These are phyloP conservation scores for Dactylonectria macrodidyma DNA, from an alignment of 2,329 filamentous ascomycete species.

Conservation along the genomic window DNA sequence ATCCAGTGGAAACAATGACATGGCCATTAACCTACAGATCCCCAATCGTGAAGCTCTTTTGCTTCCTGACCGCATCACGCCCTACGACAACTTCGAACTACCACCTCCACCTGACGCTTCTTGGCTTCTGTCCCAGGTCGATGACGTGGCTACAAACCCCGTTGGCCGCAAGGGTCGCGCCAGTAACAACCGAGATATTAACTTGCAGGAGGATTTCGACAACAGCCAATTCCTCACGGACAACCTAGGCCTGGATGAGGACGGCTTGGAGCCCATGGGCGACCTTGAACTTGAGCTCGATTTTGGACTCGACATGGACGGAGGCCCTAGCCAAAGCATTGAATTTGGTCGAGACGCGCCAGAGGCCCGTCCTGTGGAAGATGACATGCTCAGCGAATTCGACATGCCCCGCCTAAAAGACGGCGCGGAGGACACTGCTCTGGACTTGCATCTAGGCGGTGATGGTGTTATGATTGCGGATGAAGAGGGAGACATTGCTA, in stretches of 20 bases:
- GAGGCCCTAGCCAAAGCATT: conserved; percentile 77
- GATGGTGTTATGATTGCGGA: conserved; percentile 73
- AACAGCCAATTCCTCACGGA: conserved; percentile 87
- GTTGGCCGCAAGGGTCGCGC: conserved; percentile 70
- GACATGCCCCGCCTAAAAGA: conserved; percentile 72
- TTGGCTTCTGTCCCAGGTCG: conserved; percentile 83
- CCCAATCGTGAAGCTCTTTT: conserved; percentile 89
- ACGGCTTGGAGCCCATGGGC: conserved; percentile 69
- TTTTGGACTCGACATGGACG: conserved; percentile 81
- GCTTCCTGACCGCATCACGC: conserved; percentile 92
- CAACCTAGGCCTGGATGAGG: conserved; percentile 71
- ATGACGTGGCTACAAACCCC: conserved; percentile 70
- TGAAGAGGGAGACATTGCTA: conserved; percentile 74
- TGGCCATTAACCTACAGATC: conserved; percentile 85
- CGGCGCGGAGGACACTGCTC: conserved; percentile 68
- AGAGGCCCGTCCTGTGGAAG: conserved; percentile 75
- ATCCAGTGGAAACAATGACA: conserved; percentile 93
- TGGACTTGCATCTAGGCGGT: conserved; percentile 68
- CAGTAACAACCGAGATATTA: conserved; percentile 76
- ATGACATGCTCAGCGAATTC: conserved; percentile 78
- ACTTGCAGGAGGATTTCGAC: conserved; percentile 77
- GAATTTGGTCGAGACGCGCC: conserved; percentile 93
- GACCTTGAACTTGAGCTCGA: conserved; percentile 83
- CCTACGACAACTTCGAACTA: conserved; percentile 83
- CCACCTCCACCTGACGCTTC: conserved; percentile 91